Base-by-base conservation (phyloP, 805 yeast genomes). In the Metschnikowia reukaufii region DNA sequence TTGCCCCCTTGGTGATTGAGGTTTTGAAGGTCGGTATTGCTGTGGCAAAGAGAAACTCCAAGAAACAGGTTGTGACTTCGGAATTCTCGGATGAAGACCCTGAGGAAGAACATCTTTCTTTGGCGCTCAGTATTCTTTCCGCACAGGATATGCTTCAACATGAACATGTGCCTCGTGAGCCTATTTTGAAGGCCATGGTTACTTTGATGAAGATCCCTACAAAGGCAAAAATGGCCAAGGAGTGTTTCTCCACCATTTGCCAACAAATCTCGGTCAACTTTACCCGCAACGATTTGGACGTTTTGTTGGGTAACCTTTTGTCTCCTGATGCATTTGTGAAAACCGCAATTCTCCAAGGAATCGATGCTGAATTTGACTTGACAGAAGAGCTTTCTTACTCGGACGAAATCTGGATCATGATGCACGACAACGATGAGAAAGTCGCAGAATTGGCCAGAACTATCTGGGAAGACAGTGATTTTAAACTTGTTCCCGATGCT, bases 21-120 rank as follows among this genome's bases (percentile, higher is more conserved):
- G 86, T 88, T 6, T 68, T 90, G 53, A 81, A 81, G 45, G 78
- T 75, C 38, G 94, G 95, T 49, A 83, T 81, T 47, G 66, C 60
- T 1, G 78, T 75, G 35, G 78, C 86, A 1, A 57, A 78, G 44
- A 76, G 71, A 51, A 79, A 78, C 56, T 71, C 83, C 2, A 73
- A 72, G 37, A 83, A 81, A 58, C 61, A 65, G 41, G 68, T 65
- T 5, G 70, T 76, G 1, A 84, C 82, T 25, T 71, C 83, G 2
- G 95, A 88, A 57, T 86, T 84, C 62, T 78, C 78, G 25, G 92
- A 88, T 45, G 96, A 88, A 62, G 88, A 83, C 55, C 83, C 83
- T n/a, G 90, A 86, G 60, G 97, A 91, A 64, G 97, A 90, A 62
- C 92, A 88, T 57, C 70, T 90, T 41, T 65, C 86, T 41, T 69